Conservation (phyloP, 2,329 filamentous ascomycete species). For the Arthrobotrys conoides region DNA sequence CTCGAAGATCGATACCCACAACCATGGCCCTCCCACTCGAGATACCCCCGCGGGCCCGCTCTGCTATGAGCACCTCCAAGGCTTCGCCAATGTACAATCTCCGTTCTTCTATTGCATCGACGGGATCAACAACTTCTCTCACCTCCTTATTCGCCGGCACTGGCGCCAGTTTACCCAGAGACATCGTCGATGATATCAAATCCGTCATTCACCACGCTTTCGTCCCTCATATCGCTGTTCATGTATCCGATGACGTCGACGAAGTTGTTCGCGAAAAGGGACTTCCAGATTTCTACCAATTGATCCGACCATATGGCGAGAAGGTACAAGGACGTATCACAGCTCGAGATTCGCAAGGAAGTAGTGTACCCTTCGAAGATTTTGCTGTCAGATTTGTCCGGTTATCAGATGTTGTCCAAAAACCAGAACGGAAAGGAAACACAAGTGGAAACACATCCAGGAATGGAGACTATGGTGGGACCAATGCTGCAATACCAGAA, state of each 20-base stretch:
- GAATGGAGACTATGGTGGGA: conserved; percentile 44
- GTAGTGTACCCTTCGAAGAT: conserved; percentile 86
- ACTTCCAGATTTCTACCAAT: conserved; percentile 82
- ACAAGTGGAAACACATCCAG: conserved; percentile 3
- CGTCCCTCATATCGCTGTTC: conserved; percentile 88
- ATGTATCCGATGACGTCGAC: conserved; percentile 89
- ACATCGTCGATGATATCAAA: conserved; percentile 72
- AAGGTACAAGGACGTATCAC: conserved; percentile 87
- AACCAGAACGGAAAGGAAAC: conserved; percentile 46
- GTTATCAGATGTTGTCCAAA: conserved; percentile 71
- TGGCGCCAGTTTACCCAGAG: conserved; percentile 65
- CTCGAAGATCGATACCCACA: background rate
- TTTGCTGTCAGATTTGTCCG: conserved; percentile 87
- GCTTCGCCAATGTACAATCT: conserved; percentile 74
- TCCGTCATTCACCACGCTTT: conserved; percentile 85
- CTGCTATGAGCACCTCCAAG: conserved; percentile 70
- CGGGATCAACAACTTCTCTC: conserved; percentile 70
- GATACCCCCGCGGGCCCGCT: conserved; percentile 45
- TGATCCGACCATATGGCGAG: conserved; percentile 93
- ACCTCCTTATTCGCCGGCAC: conserved; percentile 72
- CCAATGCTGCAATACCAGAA: conserved; percentile 40
- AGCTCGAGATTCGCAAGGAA: conserved; percentile 89
- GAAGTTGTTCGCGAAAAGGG: conserved; percentile 85
- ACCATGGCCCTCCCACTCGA: conserved; percentile 56
- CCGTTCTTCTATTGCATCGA: conserved; percentile 72